phyloP scores from a whole-genome alignment of 164 flowering plant species.

The Magnolia kwangsiensis region DNA sequence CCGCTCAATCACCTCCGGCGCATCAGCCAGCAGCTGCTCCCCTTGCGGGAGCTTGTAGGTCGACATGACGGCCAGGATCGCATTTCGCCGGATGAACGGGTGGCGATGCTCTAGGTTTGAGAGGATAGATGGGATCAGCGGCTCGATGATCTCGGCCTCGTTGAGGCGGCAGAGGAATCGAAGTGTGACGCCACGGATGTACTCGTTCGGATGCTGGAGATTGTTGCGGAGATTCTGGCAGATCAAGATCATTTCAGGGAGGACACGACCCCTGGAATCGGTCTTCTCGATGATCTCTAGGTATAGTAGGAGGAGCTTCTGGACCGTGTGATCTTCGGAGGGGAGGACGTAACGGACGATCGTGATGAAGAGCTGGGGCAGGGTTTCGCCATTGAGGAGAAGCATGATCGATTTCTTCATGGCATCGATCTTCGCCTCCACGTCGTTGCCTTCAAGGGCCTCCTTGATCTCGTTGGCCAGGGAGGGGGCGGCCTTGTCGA shows the following conservation, averaged over 20 bases:
- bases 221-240: conserved; percentile 88
- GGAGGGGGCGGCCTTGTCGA: conserved; percentile 80
- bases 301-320: conserved; percentile 77
- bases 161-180: conserved; percentile 80
- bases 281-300: conserved; percentile 90
- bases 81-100: conserved; percentile 73
- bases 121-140: conserved; percentile 77
- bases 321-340: conserved; percentile 87
- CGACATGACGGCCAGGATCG: conserved; percentile 82
- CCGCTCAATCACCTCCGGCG: conserved; percentile 84
- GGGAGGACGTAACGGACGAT: conserved; percentile 80
- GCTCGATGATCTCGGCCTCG: conserved; percentile 83
- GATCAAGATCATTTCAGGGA: conserved; percentile 92
- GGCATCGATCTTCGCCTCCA: conserved; percentile 71
- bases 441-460: conserved; percentile 66
- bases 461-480: conserved; percentile 81
- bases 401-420: conserved; percentile 79
- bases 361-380: conserved; percentile 79
- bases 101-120: conserved; percentile 80
- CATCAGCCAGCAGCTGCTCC: conserved; percentile 72
- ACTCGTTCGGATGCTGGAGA: conserved; percentile 90
- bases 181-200: conserved; percentile 83
- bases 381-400: conserved; percentile 70
- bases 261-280: conserved; percentile 58
- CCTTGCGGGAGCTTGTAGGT: conserved; percentile 86